A percentile compares a stretch with the other conserved stretches of the same genome.
Evolutionary conservation across 2,329 filamentous ascomycete species (phyloP).

Genomic region (Aspergillus aculeatus): DNA sequence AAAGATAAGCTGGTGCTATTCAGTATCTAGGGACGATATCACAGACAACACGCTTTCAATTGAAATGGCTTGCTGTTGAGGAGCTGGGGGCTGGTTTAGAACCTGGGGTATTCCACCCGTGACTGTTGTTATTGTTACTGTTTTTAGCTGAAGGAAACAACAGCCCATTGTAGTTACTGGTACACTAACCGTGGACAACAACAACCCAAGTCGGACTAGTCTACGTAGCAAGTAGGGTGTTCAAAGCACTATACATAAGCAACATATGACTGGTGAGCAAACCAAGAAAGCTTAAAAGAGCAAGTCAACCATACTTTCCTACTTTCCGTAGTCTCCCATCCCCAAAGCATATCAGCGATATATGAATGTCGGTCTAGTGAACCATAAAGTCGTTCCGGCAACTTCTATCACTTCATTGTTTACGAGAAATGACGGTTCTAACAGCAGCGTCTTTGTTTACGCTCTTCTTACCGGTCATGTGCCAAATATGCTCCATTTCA

Average conservation of each 20-base stretch:
- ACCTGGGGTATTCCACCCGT: too few species aligned
- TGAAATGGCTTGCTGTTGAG: background rate
- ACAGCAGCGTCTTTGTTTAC: too few species aligned
- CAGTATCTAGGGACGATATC: background rate
- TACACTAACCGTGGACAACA: background rate
- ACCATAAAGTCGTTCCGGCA: too few species aligned
- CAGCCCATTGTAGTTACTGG: background rate
- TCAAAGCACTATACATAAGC: too few species aligned
- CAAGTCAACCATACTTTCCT: background rate
- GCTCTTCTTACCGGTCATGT: too few species aligned
- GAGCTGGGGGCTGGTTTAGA: too few species aligned
- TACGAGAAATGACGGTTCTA: too few species aligned
- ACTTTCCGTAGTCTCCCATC: background rate
- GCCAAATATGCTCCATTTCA: too few species aligned
- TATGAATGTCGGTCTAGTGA: background rate
- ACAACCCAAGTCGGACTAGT: background rate
- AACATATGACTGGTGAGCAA: background rate
- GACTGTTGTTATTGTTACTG: background rate
- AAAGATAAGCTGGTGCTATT: constrained; percentile 3
- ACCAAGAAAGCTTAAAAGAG: background rate
- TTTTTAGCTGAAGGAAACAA: background rate
- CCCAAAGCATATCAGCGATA: background rate
- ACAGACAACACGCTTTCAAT: background rate
- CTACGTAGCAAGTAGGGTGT: background rate
- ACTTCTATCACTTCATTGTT: too few species aligned